Evolutionary conservation across 2,329 filamentous ascomycete genomes (phyloP).

Genomic region (Grosmannia clavigera): DNA sequence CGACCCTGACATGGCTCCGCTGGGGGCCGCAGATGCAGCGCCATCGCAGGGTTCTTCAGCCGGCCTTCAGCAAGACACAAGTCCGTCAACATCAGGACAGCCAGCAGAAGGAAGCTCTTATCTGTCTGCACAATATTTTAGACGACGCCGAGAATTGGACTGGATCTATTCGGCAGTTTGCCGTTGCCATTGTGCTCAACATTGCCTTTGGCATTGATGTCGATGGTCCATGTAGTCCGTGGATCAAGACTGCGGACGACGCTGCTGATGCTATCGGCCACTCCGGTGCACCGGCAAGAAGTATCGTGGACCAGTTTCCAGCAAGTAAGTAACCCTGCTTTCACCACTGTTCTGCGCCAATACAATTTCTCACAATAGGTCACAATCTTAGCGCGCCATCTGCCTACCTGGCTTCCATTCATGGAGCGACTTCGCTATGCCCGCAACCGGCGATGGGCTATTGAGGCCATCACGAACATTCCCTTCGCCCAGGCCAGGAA

Average conservation of each 20-base stretch:
- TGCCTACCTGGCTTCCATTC: slow-evolving; percentile 6
- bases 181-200: slow-evolving; percentile 16
- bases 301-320: slow-evolving; percentile 7
- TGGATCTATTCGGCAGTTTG: slow-evolving; percentile 10
- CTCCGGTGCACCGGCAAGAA: slow-evolving; percentile 6
- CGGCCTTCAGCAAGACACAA: slow-evolving; percentile 27
- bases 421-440: slow-evolving; percentile 2
- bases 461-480: slow-evolving; percentile 14
- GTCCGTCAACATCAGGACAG: slow-evolving; percentile 18
- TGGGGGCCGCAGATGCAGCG: slow-evolving; percentile 29
- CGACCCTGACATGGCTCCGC: slow-evolving; percentile 31
- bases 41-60: slow-evolving; percentile 31
- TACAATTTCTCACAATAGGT: background rate
- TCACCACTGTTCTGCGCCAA: background rate
- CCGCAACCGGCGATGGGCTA: background rate
- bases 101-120: slow-evolving; percentile 12
- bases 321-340: background rate
- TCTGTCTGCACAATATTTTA: slow-evolving; percentile 1
- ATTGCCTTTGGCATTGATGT: slow-evolving; percentile 15
- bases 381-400: slow-evolving; percentile 1
- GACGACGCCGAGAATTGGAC: background rate
- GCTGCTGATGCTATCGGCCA: slow-evolving; percentile 6
- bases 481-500: slow-evolving; percentile 13
- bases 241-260: slow-evolving; percentile 13
- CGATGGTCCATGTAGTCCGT: slow-evolving; percentile 12